Base-by-base conservation (phyloP, 768 basidiomycete genomes). In the Dentipellis sp. region DNA sequence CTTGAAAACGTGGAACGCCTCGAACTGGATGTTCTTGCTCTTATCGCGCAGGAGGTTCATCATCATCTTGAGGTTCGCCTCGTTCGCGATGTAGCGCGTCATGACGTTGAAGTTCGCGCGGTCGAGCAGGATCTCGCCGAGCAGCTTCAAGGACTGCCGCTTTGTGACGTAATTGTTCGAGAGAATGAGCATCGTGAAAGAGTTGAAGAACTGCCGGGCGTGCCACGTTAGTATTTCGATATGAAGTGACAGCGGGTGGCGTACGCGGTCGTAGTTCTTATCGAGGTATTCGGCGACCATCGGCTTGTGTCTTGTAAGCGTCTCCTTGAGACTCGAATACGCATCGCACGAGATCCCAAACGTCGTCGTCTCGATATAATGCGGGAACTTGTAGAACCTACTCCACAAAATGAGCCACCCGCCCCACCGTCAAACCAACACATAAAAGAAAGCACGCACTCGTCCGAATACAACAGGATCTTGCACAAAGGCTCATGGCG, bases 1-100 rank as follows among this genome's bases (percentile, higher is more conserved):
- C 83, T 98, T 99, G 82, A 99, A 99, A 39, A 99, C 97, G 65
- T 99, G 97, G 73, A 99, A 99, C 2, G 97, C 95, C 69, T 99
- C 97, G 56, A 98, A 99, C 70, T 99, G 97, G 48, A 99, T 98
- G 71, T 99, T 99, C 78, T 93, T 91, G 80, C 94, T 97, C 81
- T 94, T 97, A 69, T 97, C 93, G 59, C 94, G 81, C 55, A 99
- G 76, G 55, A 98, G 79, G 71, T 98, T 98, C 97, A 99, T 99
- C 92, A 99, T 97, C 87, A 95, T 91, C 85, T 98, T 97, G 60
- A 99, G 78, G 69, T 98, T 99, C 29, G 85, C 87, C 67, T 97
- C 97, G 65, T 86, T 86, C 9, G 91, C 82, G 63, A 99, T 99
- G 68, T 98, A 99, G 7, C 87, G 82, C 0, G 97, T 98, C 97